These are phyloP conservation scores for Colletotrichum eleusines DNA, from an alignment of 2,329 filamentous ascomycete genomes.

Conservation along the genomic window DNA sequence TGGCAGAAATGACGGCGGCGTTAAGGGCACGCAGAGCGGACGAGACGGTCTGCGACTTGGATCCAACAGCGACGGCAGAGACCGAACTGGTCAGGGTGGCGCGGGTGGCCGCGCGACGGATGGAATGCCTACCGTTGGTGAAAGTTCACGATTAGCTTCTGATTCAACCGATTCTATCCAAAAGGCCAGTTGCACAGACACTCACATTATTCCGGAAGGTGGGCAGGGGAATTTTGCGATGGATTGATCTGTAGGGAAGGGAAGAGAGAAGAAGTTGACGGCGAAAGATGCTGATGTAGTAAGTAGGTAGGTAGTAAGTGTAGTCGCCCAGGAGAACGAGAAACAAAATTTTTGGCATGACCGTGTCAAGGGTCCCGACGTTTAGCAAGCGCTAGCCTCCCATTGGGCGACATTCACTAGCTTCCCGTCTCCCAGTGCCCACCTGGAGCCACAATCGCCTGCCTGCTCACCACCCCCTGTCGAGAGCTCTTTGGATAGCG, in stretches of 20 bases:
- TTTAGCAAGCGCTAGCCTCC: slow-evolving; percentile 15
- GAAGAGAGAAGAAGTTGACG: not conserved
- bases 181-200: not conserved
- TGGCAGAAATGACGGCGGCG: slow-evolving; percentile 3
- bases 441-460: not conserved
- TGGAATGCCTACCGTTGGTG: slow-evolving; percentile 28
- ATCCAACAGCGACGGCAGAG: slow-evolving; percentile 17
- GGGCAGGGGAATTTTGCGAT: not conserved
- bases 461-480: not conserved
- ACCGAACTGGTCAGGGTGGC: slow-evolving; percentile 32
- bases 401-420: slow-evolving; percentile 15
- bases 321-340: not conserved
- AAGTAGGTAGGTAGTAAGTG: not conserved
- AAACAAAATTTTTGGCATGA: slow-evolving; percentile 30
- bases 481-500: not conserved
- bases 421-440: not conserved
- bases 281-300: slow-evolving; percentile 13
- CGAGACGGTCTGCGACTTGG: slow-evolving; percentile 34
- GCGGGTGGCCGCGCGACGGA: slow-evolving; percentile 39
- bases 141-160: slow-evolving; percentile 15
- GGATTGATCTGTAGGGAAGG: not conserved
- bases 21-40: slow-evolving; percentile 29
- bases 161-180: not conserved
- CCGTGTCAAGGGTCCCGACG: slow-evolving; percentile 21
- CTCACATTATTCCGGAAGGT: slow-evolving; percentile 22